Base-by-base conservation (phyloP, 768 basidiomycete species). In the Phaffia australis region DNA sequence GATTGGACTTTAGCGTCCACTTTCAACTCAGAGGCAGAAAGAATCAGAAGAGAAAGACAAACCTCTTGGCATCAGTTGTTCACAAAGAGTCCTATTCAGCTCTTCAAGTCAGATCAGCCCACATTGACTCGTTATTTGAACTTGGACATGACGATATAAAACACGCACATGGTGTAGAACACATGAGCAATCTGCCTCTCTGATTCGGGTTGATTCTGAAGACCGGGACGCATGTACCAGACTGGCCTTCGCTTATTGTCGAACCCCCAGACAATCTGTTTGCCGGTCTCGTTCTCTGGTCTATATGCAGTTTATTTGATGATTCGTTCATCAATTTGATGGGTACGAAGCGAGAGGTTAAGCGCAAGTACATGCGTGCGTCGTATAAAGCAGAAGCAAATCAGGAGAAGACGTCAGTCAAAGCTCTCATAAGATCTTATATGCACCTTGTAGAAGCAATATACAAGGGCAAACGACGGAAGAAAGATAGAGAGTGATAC, bases 171-270 rank as follows among this genome's bases (percentile, higher is more conserved):
- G 11, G 48, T 63, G 51, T 19, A 56, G 63, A 63, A 55, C 18
- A 56, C 52, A 23, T 63, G 63, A 30, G 54, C 30, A 3, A 63
- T 11, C 30, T 55, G 52, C 8, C 52, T 42, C 4, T 42, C 35
- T 5, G 35, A 42, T 42, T 42, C 35, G 5, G 50, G 29, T 0
- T 29, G 54, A 47, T 60, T 61, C 27, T 66, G 66, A 11, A 67
- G 66, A 51, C 54, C 60, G n/a, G 66, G 66, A 21, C 66, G 25
- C 66, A 67, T 67, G n/a, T 67, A 62, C 66, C 66, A 67, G 27
- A 42, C 46, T 0, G 66, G 66, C 1, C 66, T 54, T 3, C 60
- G 51, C 14, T 62, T 23, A 48, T 56, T 61, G 48, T 67, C 66
- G 55, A 62, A 67, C 1, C 66, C 66, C 9, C 52, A 63, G 4